Percentiles rank a stretch among this genome's conserved stretches.
Conservation (phyloP, 495 filamentous ascomycete genomes). For the Lophiostoma macrostomum region DNA sequence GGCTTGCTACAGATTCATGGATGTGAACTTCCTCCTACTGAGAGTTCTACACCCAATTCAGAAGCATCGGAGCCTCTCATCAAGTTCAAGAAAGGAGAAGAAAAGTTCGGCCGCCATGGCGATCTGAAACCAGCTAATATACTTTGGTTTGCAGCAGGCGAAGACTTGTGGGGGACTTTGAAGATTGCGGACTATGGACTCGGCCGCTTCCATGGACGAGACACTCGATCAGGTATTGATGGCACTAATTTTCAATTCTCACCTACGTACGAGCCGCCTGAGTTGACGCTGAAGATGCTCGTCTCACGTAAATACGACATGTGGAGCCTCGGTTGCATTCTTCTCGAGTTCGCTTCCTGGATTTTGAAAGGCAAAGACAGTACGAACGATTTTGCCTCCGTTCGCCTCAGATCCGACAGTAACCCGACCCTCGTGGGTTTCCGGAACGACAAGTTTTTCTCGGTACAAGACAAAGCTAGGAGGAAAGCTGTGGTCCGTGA, state of each 20-base stretch:
- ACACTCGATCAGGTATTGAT: conserved; percentile 13
- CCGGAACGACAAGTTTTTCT: background rate
- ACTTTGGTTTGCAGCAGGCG: conserved; percentile 33
- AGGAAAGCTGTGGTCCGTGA: background rate
- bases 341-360: conserved; percentile 43
- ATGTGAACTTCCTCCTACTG: background rate
- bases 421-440: background rate
- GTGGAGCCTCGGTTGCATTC: conserved; percentile 46
- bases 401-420: background rate
- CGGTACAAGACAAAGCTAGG: background rate
- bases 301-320: conserved; percentile 33
- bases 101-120: conserved; percentile 21
- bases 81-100: conserved; percentile 1
- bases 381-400: background rate
- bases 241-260: background rate
- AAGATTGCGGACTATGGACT: conserved; percentile 4
- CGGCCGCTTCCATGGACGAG: conserved; percentile 11
- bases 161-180: conserved; percentile 8
- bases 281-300: conserved; percentile 1
- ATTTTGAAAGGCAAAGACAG: background rate
- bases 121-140: conserved; percentile 43
- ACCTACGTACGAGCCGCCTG: conserved; percentile 7
- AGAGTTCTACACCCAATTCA: background rate
- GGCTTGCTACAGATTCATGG: conserved; percentile 1
- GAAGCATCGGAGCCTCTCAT: background rate